Percentiles rank a stretch among this genome's conserved stretches.
Evolutionary conservation across 352 stramenopile species (phyloP).

Genomic region (Globisporangium cylindrosporum): DNA sequence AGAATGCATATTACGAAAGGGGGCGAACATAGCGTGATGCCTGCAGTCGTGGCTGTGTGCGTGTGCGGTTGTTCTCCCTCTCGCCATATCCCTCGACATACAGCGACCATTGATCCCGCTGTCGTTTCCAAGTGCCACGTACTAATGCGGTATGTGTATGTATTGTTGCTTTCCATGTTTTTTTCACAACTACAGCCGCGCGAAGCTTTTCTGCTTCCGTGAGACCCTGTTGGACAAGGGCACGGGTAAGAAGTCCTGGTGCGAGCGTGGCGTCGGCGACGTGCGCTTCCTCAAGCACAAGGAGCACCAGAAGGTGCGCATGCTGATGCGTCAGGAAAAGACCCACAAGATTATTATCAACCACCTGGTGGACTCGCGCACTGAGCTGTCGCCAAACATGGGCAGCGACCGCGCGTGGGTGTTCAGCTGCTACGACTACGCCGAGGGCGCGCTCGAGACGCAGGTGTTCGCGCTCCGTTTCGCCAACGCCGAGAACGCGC

Average conservation of each 20-base stretch:
- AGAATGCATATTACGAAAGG: not conserved
- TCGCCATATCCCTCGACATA: not conserved
- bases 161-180: not conserved
- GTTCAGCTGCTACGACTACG: constrained; percentile 98
- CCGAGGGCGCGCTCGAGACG: constrained; percentile 91
- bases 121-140: not conserved
- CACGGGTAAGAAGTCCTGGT: constrained; percentile 97
- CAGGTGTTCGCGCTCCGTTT: constrained; percentile 93
- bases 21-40: not conserved
- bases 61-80: not conserved
- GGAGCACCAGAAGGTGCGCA: constrained; percentile 91
- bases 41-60: not conserved
- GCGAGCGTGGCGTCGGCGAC: constrained; percentile 95
- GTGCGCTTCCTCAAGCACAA: constrained; percentile 97
- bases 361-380: constrained; percentile 95
- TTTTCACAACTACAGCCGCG: constrained; percentile 53
- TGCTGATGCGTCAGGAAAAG: constrained; percentile 99
- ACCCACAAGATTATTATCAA: constrained; percentile 99
- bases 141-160: not conserved
- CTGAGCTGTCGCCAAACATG: constrained; percentile 95
- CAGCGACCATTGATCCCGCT: not conserved
- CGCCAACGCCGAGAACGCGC: constrained; percentile 93
- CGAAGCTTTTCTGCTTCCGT: constrained; percentile 97
- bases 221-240: constrained; percentile 98
- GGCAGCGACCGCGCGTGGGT: constrained; percentile 96